A percentile compares a stretch with the other conserved stretches of the same genome.
phyloP scores from a whole-genome alignment of 2,329 filamentous ascomycete genomes.

The Eurotiales sp. region DNA sequence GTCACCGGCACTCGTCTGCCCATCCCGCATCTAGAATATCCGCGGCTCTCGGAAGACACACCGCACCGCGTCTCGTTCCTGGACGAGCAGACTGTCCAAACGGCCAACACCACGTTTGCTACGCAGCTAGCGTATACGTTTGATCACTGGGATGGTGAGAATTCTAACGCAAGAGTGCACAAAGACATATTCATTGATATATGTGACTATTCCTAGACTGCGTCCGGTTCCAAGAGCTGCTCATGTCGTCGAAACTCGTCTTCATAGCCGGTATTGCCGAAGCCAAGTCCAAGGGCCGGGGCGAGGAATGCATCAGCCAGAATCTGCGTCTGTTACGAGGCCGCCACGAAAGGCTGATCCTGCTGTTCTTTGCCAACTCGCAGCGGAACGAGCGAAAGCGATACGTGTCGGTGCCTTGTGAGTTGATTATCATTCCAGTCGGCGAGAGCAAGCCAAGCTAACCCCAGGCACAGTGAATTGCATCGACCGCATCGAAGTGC shows the following conservation, averaged over 20 bases:
- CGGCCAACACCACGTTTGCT: constrained; percentile 34
- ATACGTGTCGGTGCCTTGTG: constrained; percentile 40
- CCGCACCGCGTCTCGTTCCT: constrained; percentile 40
- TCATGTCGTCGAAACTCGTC: constrained; percentile 36
- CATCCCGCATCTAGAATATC: constrained; percentile 42
- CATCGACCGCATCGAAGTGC: constrained; percentile 34
- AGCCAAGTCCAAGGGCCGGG: constrained; percentile 42
- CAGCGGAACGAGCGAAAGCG: constrained; percentile 38
- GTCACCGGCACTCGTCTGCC: constrained; percentile 36
- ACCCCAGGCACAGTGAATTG: constrained; percentile 32
- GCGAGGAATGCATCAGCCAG: constrained; percentile 44
- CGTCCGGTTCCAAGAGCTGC: constrained; percentile 37
- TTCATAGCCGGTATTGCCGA: constrained; percentile 42
- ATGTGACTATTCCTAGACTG: constrained; percentile 34
- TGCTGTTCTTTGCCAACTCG: constrained; percentile 42
- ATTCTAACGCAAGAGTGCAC: not conserved
- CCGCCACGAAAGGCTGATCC: constrained; percentile 31
- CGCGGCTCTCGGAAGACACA: constrained; percentile 30
- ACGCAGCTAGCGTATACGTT: constrained; percentile 42
- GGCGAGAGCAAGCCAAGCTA: too few relatives aligned
- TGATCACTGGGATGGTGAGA: constrained; percentile 37
- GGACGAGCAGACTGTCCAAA: constrained; percentile 42
- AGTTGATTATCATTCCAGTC: too few relatives aligned
- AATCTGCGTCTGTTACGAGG: constrained; percentile 39
- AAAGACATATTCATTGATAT: constrained; percentile 9